Conservation (phyloP, 2,329 filamentous ascomycete genomes). For the Neophaeococcomyces mojaviensis region DNA sequence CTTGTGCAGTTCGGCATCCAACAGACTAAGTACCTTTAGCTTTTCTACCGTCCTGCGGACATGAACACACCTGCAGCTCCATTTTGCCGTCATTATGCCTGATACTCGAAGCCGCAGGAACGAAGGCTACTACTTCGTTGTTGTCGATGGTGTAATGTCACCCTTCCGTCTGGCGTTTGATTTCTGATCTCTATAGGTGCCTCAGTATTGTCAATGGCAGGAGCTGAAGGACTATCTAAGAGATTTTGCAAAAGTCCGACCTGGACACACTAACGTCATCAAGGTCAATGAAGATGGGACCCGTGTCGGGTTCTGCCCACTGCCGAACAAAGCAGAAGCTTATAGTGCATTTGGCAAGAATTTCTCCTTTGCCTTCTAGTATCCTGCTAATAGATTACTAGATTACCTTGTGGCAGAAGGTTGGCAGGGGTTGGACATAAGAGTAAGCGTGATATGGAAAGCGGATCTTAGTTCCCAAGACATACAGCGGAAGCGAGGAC, state of each 20-base stretch:
- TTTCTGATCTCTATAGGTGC: constrained; percentile 13
- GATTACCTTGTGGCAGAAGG: constrained; percentile 8
- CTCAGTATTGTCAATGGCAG: constrained; percentile 22
- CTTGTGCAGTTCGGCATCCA: too few species aligned
- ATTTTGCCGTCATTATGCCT: constrained; percentile 10
- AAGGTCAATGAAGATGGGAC: constrained; percentile 6
- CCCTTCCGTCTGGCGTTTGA: background rate
- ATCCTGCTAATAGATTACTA: background rate
- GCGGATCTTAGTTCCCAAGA: constrained; percentile 5
- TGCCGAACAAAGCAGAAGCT: constrained; percentile 7
- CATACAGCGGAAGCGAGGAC: constrained; percentile 5
- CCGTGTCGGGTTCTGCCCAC: constrained; percentile 5
- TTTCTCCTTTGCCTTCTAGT: background rate
- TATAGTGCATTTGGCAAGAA: constrained; percentile 3
- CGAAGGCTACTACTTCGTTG: constrained; percentile 20
- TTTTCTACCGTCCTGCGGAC: background rate
- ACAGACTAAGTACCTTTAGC: too few species aligned
- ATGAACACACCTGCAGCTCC: background rate
- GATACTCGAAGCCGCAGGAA: constrained; percentile 10
- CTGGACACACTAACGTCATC: constrained; percentile 3
- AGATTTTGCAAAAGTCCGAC: constrained; percentile 2
- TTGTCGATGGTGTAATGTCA: constrained; percentile 18
- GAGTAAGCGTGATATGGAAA: constrained; percentile 7
- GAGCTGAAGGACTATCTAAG: constrained; percentile 23
- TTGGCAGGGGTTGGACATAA: constrained; percentile 5